Evolutionary conservation across 2,329 filamentous ascomycete species (phyloP), one percentile per base, ranked within the genome.

Genomic region (Geosmithia flava): DNA sequence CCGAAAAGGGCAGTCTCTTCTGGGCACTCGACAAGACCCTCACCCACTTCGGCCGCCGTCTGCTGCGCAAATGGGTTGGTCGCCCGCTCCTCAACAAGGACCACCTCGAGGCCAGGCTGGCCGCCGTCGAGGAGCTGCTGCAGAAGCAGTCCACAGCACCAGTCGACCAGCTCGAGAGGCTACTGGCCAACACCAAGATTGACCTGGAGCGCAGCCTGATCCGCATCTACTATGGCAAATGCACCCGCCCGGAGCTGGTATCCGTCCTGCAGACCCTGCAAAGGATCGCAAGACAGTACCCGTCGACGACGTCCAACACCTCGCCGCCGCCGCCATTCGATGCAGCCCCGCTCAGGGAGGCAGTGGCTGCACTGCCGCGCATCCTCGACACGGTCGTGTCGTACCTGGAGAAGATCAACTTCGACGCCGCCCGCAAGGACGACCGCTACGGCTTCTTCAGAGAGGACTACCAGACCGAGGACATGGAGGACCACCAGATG

Each of bases 181-280:
- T 97, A 10, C 73, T 98, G 1, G 70, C 74, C 23, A 83, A 75
- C 50, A 82, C 84, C 52, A 87, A 76, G 59, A 81, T 78, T 6
- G 93, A 98, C 59, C 78, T 98, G 6, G 93, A 98, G 65, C 89
- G 93, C 55, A 93, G 87, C 52, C 71, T 98, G 44, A 90, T 97
- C 58, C 80, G 93, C 43, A 95, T 98, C 50, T 98, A 97, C 69
- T 98, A 98, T 65, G 89, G 90, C 46, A 96, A 95, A 68, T 97
- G 90, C 63, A 85, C 87, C 1, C 81, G 93, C 0, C 85, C 90
- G 0, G 93, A 98, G 63, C 78, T 98, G 3, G 72, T 97, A 2
- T 80, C 78, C 1, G 83, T 94, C 4, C 72, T 98, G 1, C 90
- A 97, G 62, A 85, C 86, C 0, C 71, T 98, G 49, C 89, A 95